Conservation (phyloP, 2,329 filamentous ascomycete species). For the Talaromyces sp. region DNA sequence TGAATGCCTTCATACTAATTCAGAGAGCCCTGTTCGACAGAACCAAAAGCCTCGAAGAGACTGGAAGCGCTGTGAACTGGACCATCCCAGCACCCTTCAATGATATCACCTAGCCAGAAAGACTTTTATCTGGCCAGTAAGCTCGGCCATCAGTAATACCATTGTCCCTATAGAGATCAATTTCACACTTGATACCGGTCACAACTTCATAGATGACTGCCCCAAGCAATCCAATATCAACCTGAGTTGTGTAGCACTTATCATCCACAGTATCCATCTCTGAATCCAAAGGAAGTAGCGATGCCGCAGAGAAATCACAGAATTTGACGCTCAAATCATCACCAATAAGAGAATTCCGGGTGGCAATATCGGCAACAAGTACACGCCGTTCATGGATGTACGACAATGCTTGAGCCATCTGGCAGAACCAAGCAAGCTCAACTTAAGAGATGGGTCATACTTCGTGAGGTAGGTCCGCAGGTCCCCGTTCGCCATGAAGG, state of each 20-base stretch:
- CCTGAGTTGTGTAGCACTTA: slow-evolving; percentile 29
- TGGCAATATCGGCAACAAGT: slow-evolving; percentile 33
- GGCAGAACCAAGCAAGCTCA: not conserved
- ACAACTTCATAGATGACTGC: slow-evolving; percentile 33
- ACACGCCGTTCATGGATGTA: slow-evolving; percentile 30
- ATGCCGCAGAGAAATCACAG: slow-evolving; percentile 32
- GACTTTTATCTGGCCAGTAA: slow-evolving; percentile 25
- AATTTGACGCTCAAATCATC: slow-evolving; percentile 30
- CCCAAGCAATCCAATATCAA: slow-evolving; percentile 35
- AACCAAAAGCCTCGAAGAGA: slow-evolving; percentile 5
- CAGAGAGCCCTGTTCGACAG: not conserved
- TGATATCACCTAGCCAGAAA: slow-evolving; percentile 30
- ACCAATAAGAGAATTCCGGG: slow-evolving; percentile 33
- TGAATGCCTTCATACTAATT: no score
- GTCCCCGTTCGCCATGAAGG: slow-evolving; percentile 28
- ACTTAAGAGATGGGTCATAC: slow-evolving; percentile 12
- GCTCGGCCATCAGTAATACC: slow-evolving; percentile 10
- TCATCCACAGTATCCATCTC: slow-evolving; percentile 32
- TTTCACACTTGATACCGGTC: slow-evolving; percentile 23
- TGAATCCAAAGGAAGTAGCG: slow-evolving; percentile 25
- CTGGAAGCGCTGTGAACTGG: slow-evolving; percentile 7
- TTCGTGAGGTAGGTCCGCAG: slow-evolving; percentile 24
- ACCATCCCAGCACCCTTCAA: slow-evolving; percentile 31
- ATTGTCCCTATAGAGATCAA: slow-evolving; percentile 27
- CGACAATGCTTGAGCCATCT: slow-evolving; percentile 26